A percentile compares a stretch with the other conserved stretches of the same genome.
These are phyloP conservation scores for Taphrina pruni DNA, from an alignment of 1,139 yeast species.

Conservation along the genomic window DNA sequence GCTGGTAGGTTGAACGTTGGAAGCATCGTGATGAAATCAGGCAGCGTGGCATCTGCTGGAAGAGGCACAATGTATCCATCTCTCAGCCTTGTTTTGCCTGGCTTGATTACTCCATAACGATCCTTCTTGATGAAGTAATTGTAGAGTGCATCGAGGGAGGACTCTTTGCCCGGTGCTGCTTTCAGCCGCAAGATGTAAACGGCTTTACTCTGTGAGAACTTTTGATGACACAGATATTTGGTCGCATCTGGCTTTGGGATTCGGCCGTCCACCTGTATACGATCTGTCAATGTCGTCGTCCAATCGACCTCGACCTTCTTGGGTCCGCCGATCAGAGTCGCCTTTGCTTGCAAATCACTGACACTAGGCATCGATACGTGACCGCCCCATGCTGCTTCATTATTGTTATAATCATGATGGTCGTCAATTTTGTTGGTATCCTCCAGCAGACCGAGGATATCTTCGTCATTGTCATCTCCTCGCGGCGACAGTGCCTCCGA, in stretches of 20 bases:
- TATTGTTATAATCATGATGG: not conserved
- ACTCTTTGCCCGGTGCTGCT: conserved; percentile 47
- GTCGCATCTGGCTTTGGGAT: conserved; percentile 63
- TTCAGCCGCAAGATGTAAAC: conserved; percentile 59
- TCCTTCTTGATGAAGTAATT: conserved; percentile 59
- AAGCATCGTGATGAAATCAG: conserved; percentile 47
- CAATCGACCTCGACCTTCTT: conserved; percentile 47
- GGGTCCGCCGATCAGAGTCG: conserved; percentile 57
- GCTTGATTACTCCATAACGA: conserved; percentile 68
- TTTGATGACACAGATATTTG: conserved; percentile 57
- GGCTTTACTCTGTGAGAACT: conserved; percentile 59
- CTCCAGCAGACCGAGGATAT: conserved; percentile 16
- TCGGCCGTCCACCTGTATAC: conserved; percentile 66
- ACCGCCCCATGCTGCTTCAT: conserved; percentile 60
- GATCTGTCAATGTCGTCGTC: conserved; percentile 44
- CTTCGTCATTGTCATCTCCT: conserved; percentile 23
- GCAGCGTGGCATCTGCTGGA: conserved; percentile 48
- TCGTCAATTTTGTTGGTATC: conserved; percentile 31
- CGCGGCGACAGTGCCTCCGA: not conserved
- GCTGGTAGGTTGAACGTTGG: conserved; percentile 43
- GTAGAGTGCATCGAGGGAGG: conserved; percentile 59
- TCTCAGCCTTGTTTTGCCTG: conserved; percentile 56
- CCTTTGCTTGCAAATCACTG: conserved; percentile 58
- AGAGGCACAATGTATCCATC: conserved; percentile 69
- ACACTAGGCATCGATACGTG: conserved; percentile 62